A percentile compares a stretch with the other conserved stretches of the same genome.
These are phyloP conservation scores for Penicillium riverlandense DNA, from an alignment of 495 filamentous ascomycete genomes.

Conservation along the genomic window DNA sequence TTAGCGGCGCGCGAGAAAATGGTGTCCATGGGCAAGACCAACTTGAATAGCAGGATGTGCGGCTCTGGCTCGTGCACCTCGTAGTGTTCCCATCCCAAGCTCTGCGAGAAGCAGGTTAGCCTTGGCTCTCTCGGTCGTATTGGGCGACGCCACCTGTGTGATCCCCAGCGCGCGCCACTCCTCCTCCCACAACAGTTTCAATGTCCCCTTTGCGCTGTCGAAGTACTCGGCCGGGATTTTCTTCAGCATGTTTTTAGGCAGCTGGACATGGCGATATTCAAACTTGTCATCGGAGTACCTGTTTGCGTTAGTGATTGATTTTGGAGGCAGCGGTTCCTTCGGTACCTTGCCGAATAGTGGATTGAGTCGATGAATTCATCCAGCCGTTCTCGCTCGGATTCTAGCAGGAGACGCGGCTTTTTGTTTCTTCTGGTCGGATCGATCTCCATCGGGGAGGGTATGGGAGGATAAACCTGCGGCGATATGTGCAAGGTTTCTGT, in stretches of 20 bases:
- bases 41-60: slow-evolving; percentile 98
- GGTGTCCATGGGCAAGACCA: slow-evolving; percentile 22
- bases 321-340: slow-evolving; percentile 7
- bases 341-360: slow-evolving; percentile 87
- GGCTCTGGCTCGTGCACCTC: slow-evolving; percentile 98
- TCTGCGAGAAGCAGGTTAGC: slow-evolving; percentile 46
- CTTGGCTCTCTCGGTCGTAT: background rate
- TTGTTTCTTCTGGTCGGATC: slow-evolving; percentile 79
- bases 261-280: slow-evolving; percentile 94
- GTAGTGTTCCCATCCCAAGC: slow-evolving; percentile 97
- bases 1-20: slow-evolving; percentile 5
- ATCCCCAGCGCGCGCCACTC: slow-evolving; percentile 96
- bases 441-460: slow-evolving; percentile 50
- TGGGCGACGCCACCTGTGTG: slow-evolving; percentile 54
- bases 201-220: slow-evolving; percentile 77
- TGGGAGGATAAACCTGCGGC: background rate
- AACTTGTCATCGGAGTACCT: slow-evolving; percentile 85
- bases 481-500: background rate
- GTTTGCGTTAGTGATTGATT: background rate
- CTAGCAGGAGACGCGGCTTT: slow-evolving; percentile 70
- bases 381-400: slow-evolving; percentile 70
- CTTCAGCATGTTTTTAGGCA: slow-evolving; percentile 97
- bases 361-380: slow-evolving; percentile 90
- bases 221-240: slow-evolving; percentile 94
- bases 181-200: slow-evolving; percentile 97